Evolutionary conservation across 2,329 filamentous ascomycete species (phyloP), one percentile per base, ranked within the genome.

Genomic region (Sordariomycetes sp.): DNA sequence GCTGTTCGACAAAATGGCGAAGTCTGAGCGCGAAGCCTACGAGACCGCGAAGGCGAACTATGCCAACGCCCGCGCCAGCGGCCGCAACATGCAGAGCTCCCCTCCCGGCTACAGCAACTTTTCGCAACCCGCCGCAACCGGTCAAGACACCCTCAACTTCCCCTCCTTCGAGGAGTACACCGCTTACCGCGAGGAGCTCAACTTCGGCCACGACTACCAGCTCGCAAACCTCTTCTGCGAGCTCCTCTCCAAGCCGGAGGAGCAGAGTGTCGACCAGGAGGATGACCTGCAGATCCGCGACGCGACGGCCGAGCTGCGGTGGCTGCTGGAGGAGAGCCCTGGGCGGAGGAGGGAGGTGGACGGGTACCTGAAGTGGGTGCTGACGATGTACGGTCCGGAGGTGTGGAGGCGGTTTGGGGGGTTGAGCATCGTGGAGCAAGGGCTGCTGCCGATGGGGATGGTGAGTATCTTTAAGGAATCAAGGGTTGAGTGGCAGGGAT

Each of bases 281-380:
- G 59, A 58, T 1, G 58, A 20, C 2, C 24, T 24, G 10, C 24
- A 55, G 42, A 48, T 55, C 13, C 28, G 25, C 28, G 42, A 28
- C 3, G 25, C 39, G 22, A 25, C 17, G 24, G 20, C 20, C n/a
- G 34, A 17, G 39, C 17, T 25, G 24, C 13, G 17, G 2, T 24
- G 12, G 22, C 32, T 34, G 32, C 13, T 54, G 13, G 12, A 10
- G 5, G 15, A 36, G 25, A 54, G 32, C 32, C 22, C 25, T 6
- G 20, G 42, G 39, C 12, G 34, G 34, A 59, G 71, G 70, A 0
- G 51, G 0, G 2, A 2, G 0, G 71, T 74, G 68, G 65, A 69
- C 15, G 63, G 68, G 3, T 79, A 79, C 57, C 76, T 75, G 72
- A 68, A 66, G 57, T 79, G 76, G 76, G 68, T 78, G 10, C 64